Conservation (phyloP, 768 basidiomycete species). For the Tephrocybe sp. region DNA sequence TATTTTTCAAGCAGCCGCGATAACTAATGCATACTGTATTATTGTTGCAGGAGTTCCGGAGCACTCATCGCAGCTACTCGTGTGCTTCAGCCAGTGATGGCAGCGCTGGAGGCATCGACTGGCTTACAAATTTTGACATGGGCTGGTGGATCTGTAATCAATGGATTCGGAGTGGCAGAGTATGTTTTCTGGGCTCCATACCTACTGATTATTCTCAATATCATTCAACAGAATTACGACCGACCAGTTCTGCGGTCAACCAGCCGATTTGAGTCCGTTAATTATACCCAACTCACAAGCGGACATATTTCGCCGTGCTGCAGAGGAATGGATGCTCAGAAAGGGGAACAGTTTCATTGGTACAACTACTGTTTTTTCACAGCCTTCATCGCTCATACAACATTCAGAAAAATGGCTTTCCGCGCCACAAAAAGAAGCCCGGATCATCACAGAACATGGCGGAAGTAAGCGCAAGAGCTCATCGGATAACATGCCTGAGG, state of each 20-base stretch:
- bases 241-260: background rate
- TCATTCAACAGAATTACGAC: background rate
- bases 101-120: constrained; percentile 6
- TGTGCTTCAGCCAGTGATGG: constrained; percentile 4
- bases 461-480: background rate
- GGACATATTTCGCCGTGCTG: background rate
- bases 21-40: background rate
- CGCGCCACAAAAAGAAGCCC: no score
- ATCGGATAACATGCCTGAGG: background rate
- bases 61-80: background rate
- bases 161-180: constrained; percentile 2
- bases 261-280: background rate
- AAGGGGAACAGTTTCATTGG: background rate
- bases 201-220: background rate
- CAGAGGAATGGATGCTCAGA: constrained; percentile 4
- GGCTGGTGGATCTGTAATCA: background rate
- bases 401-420: background rate
- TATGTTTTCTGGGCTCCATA: background rate
- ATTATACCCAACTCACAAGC: background rate
- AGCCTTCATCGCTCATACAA: background rate
- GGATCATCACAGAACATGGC: no score
- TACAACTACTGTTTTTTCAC: background rate
- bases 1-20: background rate
- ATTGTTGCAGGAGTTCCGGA: background rate
- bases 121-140: background rate